Evolutionary conservation across 192 early-diverging fungal genomes (phyloP), one percentile per base, ranked within the genome.

Genomic region (Allomyces arbusculus): DNA sequence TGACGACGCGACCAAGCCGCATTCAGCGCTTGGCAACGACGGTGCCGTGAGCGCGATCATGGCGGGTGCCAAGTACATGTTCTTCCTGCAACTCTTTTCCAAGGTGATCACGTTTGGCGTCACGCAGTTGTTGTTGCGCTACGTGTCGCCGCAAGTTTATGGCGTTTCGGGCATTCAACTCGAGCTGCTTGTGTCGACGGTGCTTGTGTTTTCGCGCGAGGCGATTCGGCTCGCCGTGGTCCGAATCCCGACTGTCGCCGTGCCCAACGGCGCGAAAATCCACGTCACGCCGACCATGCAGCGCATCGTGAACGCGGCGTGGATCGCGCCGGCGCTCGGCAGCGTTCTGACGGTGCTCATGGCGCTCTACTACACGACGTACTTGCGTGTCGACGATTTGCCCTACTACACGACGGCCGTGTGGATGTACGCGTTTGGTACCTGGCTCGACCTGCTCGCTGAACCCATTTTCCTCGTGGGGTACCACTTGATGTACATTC

Each of bases 191-290:
- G 78, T 89, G 10, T 84, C 89, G n/a, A 92, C 92, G 0, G 86
- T 96, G 23, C 72, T 96, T 44, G 96, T 99, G 76, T 75, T 99
- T 14, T 92, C 91, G 1, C 76, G 95, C 25, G 89, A 90, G 67
- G 86, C 84, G 33, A 82, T 88, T 61, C 78, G 89, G 33, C 84
- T 77, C 71, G 89, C 86, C 0, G 72, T 90, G 10, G 70, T 91
- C 63, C 81, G 89, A 16, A 72, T 79, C 24, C 65, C 66, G 23
- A 50, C 55, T 22, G 55, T 23, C 33, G 63, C 58, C 0, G 55
- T 67, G 14, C 50, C 68, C 22, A 43, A 19, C 1, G 55, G 24
- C 26, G 26, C 11, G 22, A 68, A 9, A 61, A 67, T 25, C 45
- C 33, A 23, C 1, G 24, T 10, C 33, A 55, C 50, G 62, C 64